phyloP scores from a whole-genome alignment of 1,284 basidiomycete species.

The Cerioporus squamosus region DNA sequence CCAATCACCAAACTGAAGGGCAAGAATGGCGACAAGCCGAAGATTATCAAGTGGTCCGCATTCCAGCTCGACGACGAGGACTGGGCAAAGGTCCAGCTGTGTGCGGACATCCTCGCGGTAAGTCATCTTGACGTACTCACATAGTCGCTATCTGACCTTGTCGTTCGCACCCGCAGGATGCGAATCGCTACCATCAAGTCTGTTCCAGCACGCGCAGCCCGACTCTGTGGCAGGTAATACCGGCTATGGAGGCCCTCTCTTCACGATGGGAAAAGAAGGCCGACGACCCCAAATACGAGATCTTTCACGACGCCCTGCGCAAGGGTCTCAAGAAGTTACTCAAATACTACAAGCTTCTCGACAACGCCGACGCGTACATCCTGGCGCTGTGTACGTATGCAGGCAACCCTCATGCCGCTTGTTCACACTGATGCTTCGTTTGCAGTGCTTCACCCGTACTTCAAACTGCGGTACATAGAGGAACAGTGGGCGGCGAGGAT shows the following conservation, averaged over 20 bases:
- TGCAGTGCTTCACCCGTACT: slow-evolving; percentile 13
- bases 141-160: not conserved
- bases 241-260: slow-evolving; percentile 27
- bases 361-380: slow-evolving; percentile 28
- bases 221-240: slow-evolving; percentile 25
- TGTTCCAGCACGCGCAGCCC: not conserved
- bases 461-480: not conserved
- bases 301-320: slow-evolving; percentile 22
- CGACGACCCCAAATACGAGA: slow-evolving; percentile 6
- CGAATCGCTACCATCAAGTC: slow-evolving; percentile 2
- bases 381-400: slow-evolving; percentile 22
- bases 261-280: slow-evolving; percentile 29
- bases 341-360: slow-evolving; percentile 33
- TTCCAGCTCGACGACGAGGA: slow-evolving; percentile 27
- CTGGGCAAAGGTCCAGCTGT: slow-evolving; percentile 23
- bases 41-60: slow-evolving; percentile 33
- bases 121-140: not conserved
- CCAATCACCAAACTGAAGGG: slow-evolving; percentile 28
- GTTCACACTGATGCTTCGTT: not conserved
- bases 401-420: not conserved
- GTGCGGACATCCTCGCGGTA: slow-evolving; percentile 6
- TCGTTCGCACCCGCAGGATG: not conserved
- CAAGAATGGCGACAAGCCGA: slow-evolving; percentile 18
- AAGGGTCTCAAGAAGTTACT: slow-evolving; percentile 26
- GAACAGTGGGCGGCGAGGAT: not conserved